Conservation (phyloP, 1,284 basidiomycete genomes). For the Bondarzewia mesenterica region DNA sequence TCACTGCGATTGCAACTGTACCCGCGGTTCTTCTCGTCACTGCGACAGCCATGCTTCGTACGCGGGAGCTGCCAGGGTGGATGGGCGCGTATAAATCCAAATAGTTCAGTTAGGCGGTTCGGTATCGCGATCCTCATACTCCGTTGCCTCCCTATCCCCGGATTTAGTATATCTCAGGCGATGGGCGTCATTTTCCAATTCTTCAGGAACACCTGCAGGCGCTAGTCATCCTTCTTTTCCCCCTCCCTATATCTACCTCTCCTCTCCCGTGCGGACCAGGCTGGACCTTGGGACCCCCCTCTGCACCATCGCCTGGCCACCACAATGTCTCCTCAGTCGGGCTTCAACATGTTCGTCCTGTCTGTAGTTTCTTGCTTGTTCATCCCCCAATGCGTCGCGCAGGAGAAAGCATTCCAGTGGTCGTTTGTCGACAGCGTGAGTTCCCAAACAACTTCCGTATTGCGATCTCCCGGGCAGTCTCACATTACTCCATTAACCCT, state of each 20-base stretch:
- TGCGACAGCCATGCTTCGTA: no score
- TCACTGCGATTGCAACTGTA: no score
- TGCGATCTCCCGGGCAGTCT: not conserved
- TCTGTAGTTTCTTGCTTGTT: not conserved
- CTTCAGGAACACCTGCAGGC: not conserved
- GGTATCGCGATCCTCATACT: not conserved
- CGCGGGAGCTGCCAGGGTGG: no score
- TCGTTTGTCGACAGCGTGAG: slow-evolving; percentile 16
- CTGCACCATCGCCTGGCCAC: slow-evolving; percentile 4
- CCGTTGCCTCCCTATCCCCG: not conserved
- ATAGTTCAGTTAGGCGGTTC: not conserved
- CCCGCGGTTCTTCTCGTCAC: no score
- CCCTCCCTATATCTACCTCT: not conserved
- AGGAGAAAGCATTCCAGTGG: slow-evolving; percentile 18
- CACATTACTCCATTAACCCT: not conserved
- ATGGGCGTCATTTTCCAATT: not conserved
- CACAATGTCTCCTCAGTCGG: not conserved
- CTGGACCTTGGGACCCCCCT: not conserved
- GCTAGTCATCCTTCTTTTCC: not conserved
- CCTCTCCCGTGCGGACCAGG: not conserved
- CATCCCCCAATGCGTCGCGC: slow-evolving; percentile 2
- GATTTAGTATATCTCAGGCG: not conserved
- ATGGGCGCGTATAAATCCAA: not conserved
- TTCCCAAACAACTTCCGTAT: not conserved
- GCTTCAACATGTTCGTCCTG: not conserved